These are phyloP conservation scores for Pythium brassicae DNA, from an alignment of 352 stramenopile genomes.

Conservation along the genomic window DNA sequence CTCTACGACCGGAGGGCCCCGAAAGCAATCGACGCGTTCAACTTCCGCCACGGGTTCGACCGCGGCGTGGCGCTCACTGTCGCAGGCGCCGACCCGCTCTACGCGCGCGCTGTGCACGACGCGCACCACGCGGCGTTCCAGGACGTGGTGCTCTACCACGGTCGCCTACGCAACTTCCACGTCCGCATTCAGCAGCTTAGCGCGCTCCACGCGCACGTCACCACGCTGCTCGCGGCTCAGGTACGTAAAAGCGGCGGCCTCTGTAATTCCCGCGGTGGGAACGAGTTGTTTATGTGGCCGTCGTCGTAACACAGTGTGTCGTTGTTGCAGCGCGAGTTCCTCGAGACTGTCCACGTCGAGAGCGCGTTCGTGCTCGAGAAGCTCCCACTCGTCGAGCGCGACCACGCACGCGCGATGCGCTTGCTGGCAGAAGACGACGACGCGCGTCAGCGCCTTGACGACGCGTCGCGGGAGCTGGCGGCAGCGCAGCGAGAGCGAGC, in stretches of 20 bases:
- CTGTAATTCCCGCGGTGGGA: background rate
- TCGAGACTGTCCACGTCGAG: conserved; percentile 38
- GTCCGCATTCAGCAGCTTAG: conserved; percentile 60
- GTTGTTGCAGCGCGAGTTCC: conserved; percentile 37
- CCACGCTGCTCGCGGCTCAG: conserved; percentile 44
- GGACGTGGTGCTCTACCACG: conserved; percentile 65
- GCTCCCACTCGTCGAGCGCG: conserved; percentile 48
- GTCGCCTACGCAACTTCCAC: conserved; percentile 60
- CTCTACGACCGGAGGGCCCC: conserved; percentile 59
- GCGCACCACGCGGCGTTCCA: conserved; percentile 51
- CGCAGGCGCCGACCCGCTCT: conserved; percentile 35
- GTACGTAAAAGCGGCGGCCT: conserved; percentile 27
- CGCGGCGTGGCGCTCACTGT: conserved; percentile 21
- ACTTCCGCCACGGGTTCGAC: conserved; percentile 66
- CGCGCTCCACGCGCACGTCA: conserved; percentile 30
- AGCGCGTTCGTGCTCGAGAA: conserved; percentile 47
- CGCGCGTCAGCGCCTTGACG: conserved; percentile 20
- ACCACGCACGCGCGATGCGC: conserved; percentile 38
- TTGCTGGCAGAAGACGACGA: conserved; percentile 43
- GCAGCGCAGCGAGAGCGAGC: conserved; percentile 38
- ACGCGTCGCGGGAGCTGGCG: conserved; percentile 22
- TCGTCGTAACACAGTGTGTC: no score
- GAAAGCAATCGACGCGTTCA: conserved; percentile 65
- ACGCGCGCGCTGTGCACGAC: conserved; percentile 44
- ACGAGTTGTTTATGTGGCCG: no score